Evolutionary conservation across 169 alveolate species (phyloP), one percentile per base, ranked within the genome.

Genomic region (Cryptosporidium ubiquitum): DNA sequence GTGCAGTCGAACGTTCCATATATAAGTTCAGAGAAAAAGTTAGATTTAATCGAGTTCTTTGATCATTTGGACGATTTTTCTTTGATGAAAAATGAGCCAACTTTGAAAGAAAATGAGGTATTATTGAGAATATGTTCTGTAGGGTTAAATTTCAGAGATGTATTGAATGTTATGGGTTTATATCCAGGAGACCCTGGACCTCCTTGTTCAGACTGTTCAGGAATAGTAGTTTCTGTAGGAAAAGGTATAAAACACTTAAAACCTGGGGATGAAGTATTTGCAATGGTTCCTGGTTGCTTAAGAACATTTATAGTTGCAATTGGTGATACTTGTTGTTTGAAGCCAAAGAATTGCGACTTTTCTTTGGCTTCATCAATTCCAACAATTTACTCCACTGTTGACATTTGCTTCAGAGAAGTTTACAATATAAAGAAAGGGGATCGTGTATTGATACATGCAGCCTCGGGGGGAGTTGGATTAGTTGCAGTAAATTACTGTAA

Each of bases 101-200:
- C 40, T 37, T 20, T 79, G 23, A 57, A 23, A 23, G 89, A 64
- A 23, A 79, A 79, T 26, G 79, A 79, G 23, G 93, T 92, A 47
- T 92, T 86, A 64, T n/a, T 92, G 39, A 61, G 94, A 29, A 39
- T 92, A 61, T 91, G 93, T 26, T 85, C 94, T 31, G 86, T 92
- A 18, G 94, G 94, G 57, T 60, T 92, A 86, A 92, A 92, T 58
- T 92, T 92, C 86, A 61, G 94, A 1, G 94, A 92, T 26, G 91
- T 92, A 31, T 49, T 92, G 52, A 92, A 86, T 69, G 91, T 86
- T 84, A 84, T 86, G 92, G 92, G 51, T 26, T 70, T 70, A 10
- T 60, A 79, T 42, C 89, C 89, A 35, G 89, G 89, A 42, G 49
- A 79, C 0, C 89, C 89, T 31, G 89, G 89, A 2, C 89, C 89